Evolutionary conservation across 2,329 filamentous ascomycete genomes (phyloP).

Genomic region (Xylaria sp.): DNA sequence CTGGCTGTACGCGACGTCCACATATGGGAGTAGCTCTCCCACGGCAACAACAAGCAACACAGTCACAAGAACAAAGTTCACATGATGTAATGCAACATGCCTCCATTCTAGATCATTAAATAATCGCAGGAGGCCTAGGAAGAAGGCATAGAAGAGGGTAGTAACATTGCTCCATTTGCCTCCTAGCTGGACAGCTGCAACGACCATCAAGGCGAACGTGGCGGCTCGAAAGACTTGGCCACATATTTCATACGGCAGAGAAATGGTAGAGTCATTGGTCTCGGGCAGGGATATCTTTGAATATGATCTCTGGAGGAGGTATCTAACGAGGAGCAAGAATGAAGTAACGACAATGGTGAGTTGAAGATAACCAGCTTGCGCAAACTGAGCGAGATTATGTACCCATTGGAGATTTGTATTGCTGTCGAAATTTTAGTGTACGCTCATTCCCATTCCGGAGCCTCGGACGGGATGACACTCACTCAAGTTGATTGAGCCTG

Average conservation of each 20-base stretch:
- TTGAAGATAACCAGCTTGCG: conserved; percentile 56
- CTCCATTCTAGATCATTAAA: conserved; percentile 56
- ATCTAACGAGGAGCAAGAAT: conserved; percentile 49
- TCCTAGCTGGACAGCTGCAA: conserved; percentile 50
- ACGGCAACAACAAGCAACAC: conserved; percentile 51
- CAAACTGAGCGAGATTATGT: conserved; percentile 50
- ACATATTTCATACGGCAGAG: conserved; percentile 55
- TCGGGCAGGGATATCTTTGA: conserved; percentile 43
- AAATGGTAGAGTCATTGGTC: conserved; percentile 53
- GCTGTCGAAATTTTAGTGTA: conserved; percentile 19
- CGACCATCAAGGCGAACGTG: conserved; percentile 53
- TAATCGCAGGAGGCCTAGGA: conserved; percentile 57
- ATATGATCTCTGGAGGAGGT: conserved; percentile 49
- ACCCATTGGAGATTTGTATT: conserved; percentile 51
- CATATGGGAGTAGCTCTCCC: conserved; percentile 57
- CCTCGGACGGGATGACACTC: conserved; percentile 12
- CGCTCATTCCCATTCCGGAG: background rate
- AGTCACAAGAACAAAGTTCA: conserved; percentile 57
- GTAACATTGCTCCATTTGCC: conserved; percentile 52
- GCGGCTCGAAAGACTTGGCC: conserved; percentile 55
- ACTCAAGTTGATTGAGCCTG: conserved; percentile 25
- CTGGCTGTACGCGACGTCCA: conserved; percentile 51
- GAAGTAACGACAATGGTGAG: conserved; percentile 52
- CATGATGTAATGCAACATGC: conserved; percentile 58
- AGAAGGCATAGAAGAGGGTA: conserved; percentile 54